Base-by-base conservation (phyloP, 345 rosid genomes). In the Atalantia buxifolia region DNA sequence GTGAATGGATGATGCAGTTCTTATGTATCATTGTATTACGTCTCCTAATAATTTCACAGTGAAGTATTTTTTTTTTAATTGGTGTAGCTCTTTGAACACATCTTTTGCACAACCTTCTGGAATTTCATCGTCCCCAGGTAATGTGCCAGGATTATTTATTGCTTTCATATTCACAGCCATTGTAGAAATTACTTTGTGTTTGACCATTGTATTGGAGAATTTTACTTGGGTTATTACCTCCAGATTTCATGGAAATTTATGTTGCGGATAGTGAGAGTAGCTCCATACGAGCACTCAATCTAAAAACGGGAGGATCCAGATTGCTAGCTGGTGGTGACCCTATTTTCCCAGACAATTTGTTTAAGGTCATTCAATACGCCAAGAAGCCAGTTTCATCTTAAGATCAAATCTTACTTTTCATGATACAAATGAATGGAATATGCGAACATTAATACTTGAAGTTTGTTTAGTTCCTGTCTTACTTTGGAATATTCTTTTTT, bases 241-340 rank as follows among this genome's bases (percentile, higher is more conserved):
- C 66, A 95, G 98, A 88, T 86, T 75, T 87, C 76, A 88, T 56
- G 81, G 97, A 90, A 86, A 81, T 90, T 61, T 95, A 88, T 84
- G 79, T 93, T 77, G 98, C 95, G 77, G 98, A 95, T 81, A 95
- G 98, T 73, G 98, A 95, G 87, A 95, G 98, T 78, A 95, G 98
- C 89, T 95, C 98, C 76, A 86, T 95, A 77, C 91, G 98, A 73
- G 93, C 89, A 66, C 84, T 95, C 86, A 89, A 89, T 89, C 89
- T 95, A 53, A 90, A 86, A 81, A 90, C 98, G 40, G 93, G 95
- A 81, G 98, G 98, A 72, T 90, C 98, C 59, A 88, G 94, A 87
- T 87, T 88, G 81, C 90, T 95, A 28, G 95, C 85, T 62, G 98
- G 98, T 77, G 98, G 98, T 72, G 98, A 95, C 78, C 90, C 97